Evolutionary conservation across 2,329 filamentous ascomycete genomes (phyloP).

Genomic region (Trichocomaceae sp.): DNA sequence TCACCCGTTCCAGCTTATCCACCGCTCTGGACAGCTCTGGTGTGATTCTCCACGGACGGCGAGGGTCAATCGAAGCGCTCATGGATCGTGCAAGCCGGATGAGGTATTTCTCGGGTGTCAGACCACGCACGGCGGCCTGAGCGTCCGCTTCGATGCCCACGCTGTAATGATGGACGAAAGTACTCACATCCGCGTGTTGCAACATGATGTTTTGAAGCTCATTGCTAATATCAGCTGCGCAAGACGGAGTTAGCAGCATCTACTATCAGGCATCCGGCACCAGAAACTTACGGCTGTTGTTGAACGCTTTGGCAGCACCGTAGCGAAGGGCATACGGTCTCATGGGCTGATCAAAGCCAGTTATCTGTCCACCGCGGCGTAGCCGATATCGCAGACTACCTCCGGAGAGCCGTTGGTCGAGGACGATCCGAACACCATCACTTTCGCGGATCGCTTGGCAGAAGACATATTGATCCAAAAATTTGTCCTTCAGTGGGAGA

Average conservation of each 20-base stretch:
- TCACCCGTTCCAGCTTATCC: neutral
- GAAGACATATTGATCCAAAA: neutral
- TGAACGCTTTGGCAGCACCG: neutral
- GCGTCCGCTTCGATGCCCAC: neutral
- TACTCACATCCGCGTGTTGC: neutral
- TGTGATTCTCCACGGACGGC: neutral
- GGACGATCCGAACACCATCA: neutral
- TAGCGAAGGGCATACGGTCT: neutral
- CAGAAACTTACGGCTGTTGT: neutral
- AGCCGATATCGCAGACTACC: neutral
- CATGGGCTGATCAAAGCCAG: neutral
- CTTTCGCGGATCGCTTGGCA: neutral
- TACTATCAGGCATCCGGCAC: neutral
- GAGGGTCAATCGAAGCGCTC: neutral
- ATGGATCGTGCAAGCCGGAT: neutral
- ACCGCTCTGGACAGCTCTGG: neutral
- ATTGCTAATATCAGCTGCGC: neutral
- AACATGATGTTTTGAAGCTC: neutral
- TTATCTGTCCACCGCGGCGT: neutral
- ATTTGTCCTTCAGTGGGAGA: neutral
- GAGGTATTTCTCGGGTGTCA: neutral
- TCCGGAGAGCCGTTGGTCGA: neutral
- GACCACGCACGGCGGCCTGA: neutral
- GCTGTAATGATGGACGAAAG: neutral
- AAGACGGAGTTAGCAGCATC: neutral